phyloP scores from a whole-genome alignment of 306 rosid species.

The Vigna trinervia region DNA sequence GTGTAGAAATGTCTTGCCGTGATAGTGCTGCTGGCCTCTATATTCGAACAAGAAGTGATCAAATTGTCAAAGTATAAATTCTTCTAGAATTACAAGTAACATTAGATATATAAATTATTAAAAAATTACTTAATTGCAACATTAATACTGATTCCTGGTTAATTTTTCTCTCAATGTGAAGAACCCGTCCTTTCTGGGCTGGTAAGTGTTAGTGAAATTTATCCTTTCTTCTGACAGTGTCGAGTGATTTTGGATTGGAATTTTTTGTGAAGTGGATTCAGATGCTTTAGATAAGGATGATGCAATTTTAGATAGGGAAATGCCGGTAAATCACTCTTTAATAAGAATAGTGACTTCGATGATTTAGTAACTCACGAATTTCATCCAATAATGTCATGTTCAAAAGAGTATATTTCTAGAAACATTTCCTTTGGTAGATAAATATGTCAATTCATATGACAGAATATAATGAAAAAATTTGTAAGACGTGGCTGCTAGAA shows the following conservation, averaged over 20 bases:
- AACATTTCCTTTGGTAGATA: conserved; percentile 13
- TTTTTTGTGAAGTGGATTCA: conserved; percentile 10
- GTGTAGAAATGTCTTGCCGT: conserved; percentile 85
- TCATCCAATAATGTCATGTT: not conserved
- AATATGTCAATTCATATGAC: conserved; percentile 27
- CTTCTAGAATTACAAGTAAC: conserved; percentile 38
- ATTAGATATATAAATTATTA: conserved; percentile 23
- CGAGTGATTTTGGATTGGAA: not conserved
- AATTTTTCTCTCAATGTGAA: conserved; percentile 26
- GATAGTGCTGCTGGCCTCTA: conserved; percentile 89
- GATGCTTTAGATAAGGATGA: conserved; percentile 11
- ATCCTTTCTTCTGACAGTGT: conserved; percentile 10
- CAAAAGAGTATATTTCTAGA: not conserved
- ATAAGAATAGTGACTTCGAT: not conserved
- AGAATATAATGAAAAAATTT: conserved; percentile 13
- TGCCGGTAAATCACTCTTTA: not conserved
- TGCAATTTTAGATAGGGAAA: conserved; percentile 11
- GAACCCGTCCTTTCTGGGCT: conserved; percentile 13
- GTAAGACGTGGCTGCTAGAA: conserved; percentile 6
- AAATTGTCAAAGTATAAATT: conserved; percentile 80
- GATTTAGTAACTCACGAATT: not conserved
- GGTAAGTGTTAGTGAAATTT: conserved; percentile 23
- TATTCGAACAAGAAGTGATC: conserved; percentile 74
- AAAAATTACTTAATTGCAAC: conserved; percentile 15
- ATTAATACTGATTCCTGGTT: conserved; percentile 35